Evolutionary conservation across 2,329 filamentous ascomycete genomes (phyloP).

Genomic region (Pyrenophora tritici-repentis): DNA sequence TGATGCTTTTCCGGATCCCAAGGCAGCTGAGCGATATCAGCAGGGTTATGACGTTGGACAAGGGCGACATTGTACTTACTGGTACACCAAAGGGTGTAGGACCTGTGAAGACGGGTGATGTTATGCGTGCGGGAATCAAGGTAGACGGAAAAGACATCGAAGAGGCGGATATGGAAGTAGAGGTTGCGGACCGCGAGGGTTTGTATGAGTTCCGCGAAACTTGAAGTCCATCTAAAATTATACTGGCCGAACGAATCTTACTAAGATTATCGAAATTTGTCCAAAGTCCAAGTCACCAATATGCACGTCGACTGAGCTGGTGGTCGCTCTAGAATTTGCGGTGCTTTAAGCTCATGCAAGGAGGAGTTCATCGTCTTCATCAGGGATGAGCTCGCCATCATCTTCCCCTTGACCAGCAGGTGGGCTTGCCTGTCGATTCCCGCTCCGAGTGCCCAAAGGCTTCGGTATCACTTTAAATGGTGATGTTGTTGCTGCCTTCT

Average conservation of each 20-base stretch:
- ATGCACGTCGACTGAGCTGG: no score
- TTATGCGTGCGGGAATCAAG: conserved; percentile 82
- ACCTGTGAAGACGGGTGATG: conserved; percentile 79
- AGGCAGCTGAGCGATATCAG: conserved; percentile 88
- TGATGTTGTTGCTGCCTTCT: neutral
- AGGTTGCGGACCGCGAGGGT: conserved; percentile 77
- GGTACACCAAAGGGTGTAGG: conserved; percentile 97
- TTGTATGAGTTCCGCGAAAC: conserved; percentile 72
- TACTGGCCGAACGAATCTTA: conserved; percentile 1
- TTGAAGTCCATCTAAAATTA: conserved; percentile 26
- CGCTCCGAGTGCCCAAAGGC: neutral
- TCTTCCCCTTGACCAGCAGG: neutral
- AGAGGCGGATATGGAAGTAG: conserved; percentile 82
- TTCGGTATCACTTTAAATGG: neutral
- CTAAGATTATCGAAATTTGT: neutral
- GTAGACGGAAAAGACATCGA: conserved; percentile 81
- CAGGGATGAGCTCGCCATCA: no score
- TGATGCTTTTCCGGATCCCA: conserved; percentile 94
- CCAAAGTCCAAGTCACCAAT: neutral
- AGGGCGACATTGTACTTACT: conserved; percentile 92
- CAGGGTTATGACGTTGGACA: conserved; percentile 89
- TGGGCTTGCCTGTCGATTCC: neutral
- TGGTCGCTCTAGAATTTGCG: no score
- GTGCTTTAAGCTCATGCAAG: no score
- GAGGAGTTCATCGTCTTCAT: neutral